Percentiles rank a stretch among this genome's conserved stretches.
phyloP scores from a whole-genome alignment of 352 stramenopile species.

The Albugo candida region DNA sequence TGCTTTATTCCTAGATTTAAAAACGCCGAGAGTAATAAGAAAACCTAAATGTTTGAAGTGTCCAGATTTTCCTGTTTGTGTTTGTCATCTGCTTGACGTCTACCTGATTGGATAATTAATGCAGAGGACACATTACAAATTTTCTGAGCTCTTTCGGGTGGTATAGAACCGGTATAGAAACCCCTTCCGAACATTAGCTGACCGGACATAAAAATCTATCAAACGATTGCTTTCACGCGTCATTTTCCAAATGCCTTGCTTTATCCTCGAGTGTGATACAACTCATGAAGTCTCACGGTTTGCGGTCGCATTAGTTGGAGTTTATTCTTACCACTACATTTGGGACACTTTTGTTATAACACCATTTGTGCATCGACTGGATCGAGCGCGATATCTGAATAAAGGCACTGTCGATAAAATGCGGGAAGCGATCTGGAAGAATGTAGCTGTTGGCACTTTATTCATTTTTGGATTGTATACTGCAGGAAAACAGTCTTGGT shows the following conservation, averaged over 20 bases:
- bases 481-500: slow-evolving; percentile 41
- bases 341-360: slow-evolving; percentile 40
- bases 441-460: slow-evolving; percentile 42
- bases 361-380: slow-evolving; percentile 21
- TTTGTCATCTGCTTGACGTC: too few relatives aligned
- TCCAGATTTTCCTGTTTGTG: too few relatives aligned
- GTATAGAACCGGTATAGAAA: too few relatives aligned
- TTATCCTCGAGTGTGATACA: slow-evolving; percentile 35
- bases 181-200: too few relatives aligned
- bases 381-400: slow-evolving; percentile 19
- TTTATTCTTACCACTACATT: slow-evolving; percentile 58
- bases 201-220: too few relatives aligned
- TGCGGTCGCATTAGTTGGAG: slow-evolving; percentile 17
- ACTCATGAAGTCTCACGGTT: slow-evolving; percentile 38
- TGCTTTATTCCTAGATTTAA: too few relatives aligned
- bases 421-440: slow-evolving; percentile 71
- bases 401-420: slow-evolving; percentile 63
- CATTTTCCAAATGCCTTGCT: slow-evolving; percentile 34
- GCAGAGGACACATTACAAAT: too few relatives aligned
- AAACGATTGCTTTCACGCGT: too few relatives aligned
- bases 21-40: too few relatives aligned
- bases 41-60: too few relatives aligned
- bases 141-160: too few relatives aligned
- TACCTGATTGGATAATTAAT: too few relatives aligned
- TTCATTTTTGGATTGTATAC: slow-evolving; percentile 41